Conservation (phyloP, 2,329 filamentous ascomycete species). For the Colletotrichum paranaense region DNA sequence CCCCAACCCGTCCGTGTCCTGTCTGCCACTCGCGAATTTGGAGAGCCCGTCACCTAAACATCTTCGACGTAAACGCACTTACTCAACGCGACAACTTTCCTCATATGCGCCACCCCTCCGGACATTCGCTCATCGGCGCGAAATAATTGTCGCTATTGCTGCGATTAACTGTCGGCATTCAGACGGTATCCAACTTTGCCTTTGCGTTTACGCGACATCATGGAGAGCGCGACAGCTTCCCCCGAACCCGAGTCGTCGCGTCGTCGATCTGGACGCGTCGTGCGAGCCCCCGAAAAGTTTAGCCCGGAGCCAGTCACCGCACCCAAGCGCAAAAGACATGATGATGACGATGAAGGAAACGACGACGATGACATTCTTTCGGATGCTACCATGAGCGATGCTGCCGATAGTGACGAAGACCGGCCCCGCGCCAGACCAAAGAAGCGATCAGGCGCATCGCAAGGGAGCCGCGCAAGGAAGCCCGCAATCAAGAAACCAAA, state of each 20-base stretch:
- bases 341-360: constrained; percentile 58
- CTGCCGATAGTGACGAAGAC: constrained; percentile 57
- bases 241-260: constrained; percentile 64
- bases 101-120: constrained; percentile 28
- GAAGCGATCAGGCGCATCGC: constrained; percentile 42
- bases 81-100: constrained; percentile 28
- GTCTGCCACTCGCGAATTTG: constrained; percentile 28
- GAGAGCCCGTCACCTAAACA: constrained; percentile 29
- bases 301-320: constrained; percentile 61
- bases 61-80: constrained; percentile 18
- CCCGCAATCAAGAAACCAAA: constrained; percentile 73
- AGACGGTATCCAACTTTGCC: background rate
- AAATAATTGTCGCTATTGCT: constrained; percentile 28
- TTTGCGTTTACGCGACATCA: constrained; percentile 40
- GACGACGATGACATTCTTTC: constrained; percentile 61
- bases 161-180: background rate
- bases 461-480: constrained; percentile 61
- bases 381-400: constrained; percentile 58
- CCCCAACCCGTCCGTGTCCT: constrained; percentile 1
- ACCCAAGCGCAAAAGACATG: constrained; percentile 69
- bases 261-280: constrained; percentile 77
- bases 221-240: constrained; percentile 66
- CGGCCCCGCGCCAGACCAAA: constrained; percentile 37
- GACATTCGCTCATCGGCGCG: constrained; percentile 33
- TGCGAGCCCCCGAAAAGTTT: constrained; percentile 70